Percentiles rank a stretch among this genome's conserved stretches.
These are phyloP conservation scores for Cynara cardunculus DNA, from an alignment of 129 eudicot species.

Conservation along the genomic window DNA sequence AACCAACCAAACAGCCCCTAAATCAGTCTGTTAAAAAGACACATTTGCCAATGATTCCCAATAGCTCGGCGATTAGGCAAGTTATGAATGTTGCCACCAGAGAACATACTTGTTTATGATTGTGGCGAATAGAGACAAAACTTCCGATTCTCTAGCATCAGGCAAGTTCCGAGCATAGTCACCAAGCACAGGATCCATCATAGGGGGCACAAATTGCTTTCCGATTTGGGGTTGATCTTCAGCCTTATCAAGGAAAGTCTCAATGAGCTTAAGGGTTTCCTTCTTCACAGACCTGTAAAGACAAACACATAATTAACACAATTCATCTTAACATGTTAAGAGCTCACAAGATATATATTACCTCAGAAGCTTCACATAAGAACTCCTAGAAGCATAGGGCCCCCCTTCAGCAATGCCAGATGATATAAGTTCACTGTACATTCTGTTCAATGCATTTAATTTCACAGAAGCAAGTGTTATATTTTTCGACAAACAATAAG, in stretches of 20 bases:
- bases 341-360: conserved; percentile 1
- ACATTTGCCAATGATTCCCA: not conserved
- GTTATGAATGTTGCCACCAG: not conserved
- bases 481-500: not conserved
- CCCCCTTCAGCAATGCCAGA: conserved; percentile 87
- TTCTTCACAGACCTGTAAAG: conserved; percentile 84
- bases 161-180: conserved; percentile 96
- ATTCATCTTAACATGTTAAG: not conserved
- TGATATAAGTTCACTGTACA: conserved; percentile 98
- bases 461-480: not conserved
- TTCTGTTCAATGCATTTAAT: conserved; percentile 45
- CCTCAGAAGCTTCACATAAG: conserved; percentile 93
- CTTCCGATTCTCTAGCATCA: conserved; percentile 98
- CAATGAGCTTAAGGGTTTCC: conserved; percentile 97
- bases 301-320: not conserved
- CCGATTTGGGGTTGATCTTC: conserved; percentile 98
- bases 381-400: conserved; percentile 80
- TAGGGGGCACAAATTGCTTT: conserved; percentile 95
- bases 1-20: too few relatives aligned
- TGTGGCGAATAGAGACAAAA: conserved; percentile 90
- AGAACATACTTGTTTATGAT: conserved; percentile 82
- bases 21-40: not conserved
- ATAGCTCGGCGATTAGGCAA: not conserved
- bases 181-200: conserved; percentile 99
- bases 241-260: conserved; percentile 95